Evolutionary conservation across 2,329 filamentous ascomycete species (phyloP).

Genomic region (Zopfia rhizophila): DNA sequence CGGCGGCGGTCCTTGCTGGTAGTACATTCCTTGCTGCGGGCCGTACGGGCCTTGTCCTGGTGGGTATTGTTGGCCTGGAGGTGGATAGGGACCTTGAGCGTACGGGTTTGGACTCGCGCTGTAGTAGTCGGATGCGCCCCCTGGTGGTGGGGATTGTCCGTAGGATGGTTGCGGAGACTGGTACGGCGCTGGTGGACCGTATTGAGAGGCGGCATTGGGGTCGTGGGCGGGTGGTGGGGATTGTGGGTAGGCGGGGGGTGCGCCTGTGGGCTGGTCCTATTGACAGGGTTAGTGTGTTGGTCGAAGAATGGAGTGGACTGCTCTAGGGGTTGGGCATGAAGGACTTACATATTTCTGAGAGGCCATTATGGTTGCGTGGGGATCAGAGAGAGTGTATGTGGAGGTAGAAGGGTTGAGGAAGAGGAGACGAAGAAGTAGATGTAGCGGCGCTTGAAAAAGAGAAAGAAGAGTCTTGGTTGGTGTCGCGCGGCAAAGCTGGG

Average conservation of each 20-base stretch:
- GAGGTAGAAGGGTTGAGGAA: not conserved
- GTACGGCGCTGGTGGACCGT: conserved; percentile 25
- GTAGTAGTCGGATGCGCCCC: conserved; percentile 25
- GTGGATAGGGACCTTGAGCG: conserved; percentile 21
- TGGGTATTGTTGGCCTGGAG: no score
- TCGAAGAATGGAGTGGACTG: not conserved
- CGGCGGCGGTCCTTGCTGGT: conserved; percentile 45
- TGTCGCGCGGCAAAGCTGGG: conserved; percentile 33
- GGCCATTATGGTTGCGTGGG: conserved; percentile 17
- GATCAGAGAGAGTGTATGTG: not conserved
- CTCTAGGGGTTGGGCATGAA: not conserved
- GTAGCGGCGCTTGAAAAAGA: not conserved
- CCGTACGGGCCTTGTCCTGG: conserved; percentile 15
- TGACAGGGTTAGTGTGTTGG: not conserved
- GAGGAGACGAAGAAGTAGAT: conserved; percentile 1
- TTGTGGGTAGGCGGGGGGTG: conserved; percentile 48
- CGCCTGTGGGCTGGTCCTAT: conserved; percentile 35
- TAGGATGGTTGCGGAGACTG: conserved; percentile 37
- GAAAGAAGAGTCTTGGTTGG: conserved; percentile 11
- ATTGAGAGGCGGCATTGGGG: conserved; percentile 32
- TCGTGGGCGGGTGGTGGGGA: conserved; percentile 46
- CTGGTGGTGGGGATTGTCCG: conserved; percentile 18
- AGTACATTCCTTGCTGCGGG: conserved; percentile 47
- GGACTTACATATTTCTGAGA: conserved; percentile 42
- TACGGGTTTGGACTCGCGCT: conserved; percentile 30